Evolutionary conservation across 805 yeast genomes (phyloP), one percentile per base, ranked within the genome.

Genomic region (Jamesozyma spencerorum): DNA sequence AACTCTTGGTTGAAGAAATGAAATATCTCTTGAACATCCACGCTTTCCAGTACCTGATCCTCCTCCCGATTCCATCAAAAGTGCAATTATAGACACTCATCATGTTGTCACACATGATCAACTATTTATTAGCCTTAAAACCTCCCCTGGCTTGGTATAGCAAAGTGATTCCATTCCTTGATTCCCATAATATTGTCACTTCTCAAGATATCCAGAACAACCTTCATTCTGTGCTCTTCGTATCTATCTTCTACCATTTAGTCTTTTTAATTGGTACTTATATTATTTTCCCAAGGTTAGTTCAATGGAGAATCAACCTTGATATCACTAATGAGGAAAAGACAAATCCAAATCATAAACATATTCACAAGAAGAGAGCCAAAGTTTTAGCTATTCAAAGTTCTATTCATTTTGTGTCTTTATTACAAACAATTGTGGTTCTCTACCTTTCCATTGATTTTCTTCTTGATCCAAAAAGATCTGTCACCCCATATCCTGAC

Each of bases 371-470:
- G 29, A 46, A 42, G 24, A 51, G 45, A 31, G 43, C 44, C 22
- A 42, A 36, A 10, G 35, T 44, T 18, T 41, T 57, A 30, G 42
- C 49, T 27, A 49, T 51, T 38, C 65, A 62, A 44, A 45, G 58
- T 20, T 49, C 63, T 3, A 53, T 62, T 33, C 97, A 88, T 61
- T 72, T 85, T 19, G 95, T 86, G 4, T 83, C 96, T 2, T 76
- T 85, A 71, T 73, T 87, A 18, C 97, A 92, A 63, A 76, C 92
- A 29, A 31, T 85, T 0, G 47, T 83, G 18, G 79, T 94, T 18
- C 60, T 86, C 18, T 53, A 65, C 19, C 53, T 79, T 11, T 53
- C 63, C 3, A 18, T 40, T 51, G 22, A 41, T 39, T 19, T 53
- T 53, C 31, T 41, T 53, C 24, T 30, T 39, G 8, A 31, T 28